Conservation (phyloP, 257 asterid species). For the Solanum etuberosum region DNA sequence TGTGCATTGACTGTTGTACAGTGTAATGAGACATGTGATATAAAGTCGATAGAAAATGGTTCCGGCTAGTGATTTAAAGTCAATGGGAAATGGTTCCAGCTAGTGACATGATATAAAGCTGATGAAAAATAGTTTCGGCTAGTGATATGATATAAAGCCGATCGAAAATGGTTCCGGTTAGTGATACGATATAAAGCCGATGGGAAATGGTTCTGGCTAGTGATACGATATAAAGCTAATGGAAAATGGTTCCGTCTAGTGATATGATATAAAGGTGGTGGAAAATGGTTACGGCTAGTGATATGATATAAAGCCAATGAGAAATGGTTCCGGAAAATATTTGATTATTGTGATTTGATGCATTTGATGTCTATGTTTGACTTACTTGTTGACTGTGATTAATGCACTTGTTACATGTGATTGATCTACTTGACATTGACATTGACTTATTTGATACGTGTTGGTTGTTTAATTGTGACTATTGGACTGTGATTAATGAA, state of each 20-base stretch:
- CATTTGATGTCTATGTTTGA: not conserved
- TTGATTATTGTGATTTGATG: not conserved
- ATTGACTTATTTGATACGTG: not conserved
- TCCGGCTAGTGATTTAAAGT: not conserved
- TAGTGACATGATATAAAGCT: not conserved
- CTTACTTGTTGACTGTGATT: not conserved
- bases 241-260: not conserved
- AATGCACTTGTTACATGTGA: not conserved
- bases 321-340: not conserved
- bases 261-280: not conserved
- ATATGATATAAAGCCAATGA: not conserved
- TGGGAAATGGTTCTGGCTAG: no score
- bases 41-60: not conserved
- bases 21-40: not conserved
- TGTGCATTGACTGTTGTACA: no score
- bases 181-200: not conserved
- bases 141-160: not conserved
- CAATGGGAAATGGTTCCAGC: not conserved
- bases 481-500: not conserved
- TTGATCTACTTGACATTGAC: not conserved
- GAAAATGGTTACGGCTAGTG: not conserved
- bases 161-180: not conserved
- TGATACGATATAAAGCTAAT: not conserved
- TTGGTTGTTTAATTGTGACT: not conserved
- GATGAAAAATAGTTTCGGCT: not conserved